Percentiles rank a stretch among this genome's conserved stretches.
These are phyloP conservation scores for Pestalotiopsis sp. DNA, from an alignment of 2,329 filamentous ascomycete species.

Conservation along the genomic window DNA sequence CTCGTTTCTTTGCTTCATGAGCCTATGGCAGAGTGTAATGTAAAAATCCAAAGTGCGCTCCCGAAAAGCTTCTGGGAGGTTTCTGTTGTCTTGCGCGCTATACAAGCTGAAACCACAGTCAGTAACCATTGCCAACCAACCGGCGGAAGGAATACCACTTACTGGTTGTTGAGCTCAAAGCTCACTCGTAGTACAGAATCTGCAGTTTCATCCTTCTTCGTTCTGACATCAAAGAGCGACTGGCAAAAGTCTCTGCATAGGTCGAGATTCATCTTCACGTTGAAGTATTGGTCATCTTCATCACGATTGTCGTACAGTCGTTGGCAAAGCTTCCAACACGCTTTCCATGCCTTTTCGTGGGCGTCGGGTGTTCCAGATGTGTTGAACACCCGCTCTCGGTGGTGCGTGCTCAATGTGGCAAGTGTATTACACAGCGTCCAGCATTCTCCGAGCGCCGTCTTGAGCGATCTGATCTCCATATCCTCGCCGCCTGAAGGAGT, in stretches of 20 bases:
- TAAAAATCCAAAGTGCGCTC: conserved; percentile 94
- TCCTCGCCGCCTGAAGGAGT: conserved; percentile 48
- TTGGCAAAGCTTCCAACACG: conserved; percentile 92
- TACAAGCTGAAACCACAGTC: conserved; percentile 61
- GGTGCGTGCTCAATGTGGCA: conserved; percentile 80
- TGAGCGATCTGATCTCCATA: conserved; percentile 69
- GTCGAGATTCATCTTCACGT: conserved; percentile 77
- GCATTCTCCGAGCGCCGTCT: conserved; percentile 80
- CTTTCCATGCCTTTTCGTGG: conserved; percentile 89
- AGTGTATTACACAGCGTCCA: conserved; percentile 95
- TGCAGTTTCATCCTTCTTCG: conserved; percentile 74
- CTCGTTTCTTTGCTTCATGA: conserved; percentile 92
- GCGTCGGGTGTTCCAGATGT: conserved; percentile 74
- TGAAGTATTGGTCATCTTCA: conserved; percentile 66
- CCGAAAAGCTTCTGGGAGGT: conserved; percentile 81
- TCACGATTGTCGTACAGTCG: conserved; percentile 82
- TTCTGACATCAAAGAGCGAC: conserved; percentile 82
- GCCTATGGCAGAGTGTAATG: conserved; percentile 85
- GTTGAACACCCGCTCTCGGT: conserved; percentile 78
- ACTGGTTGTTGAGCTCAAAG: conserved; percentile 94
- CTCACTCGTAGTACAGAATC: conserved; percentile 91
- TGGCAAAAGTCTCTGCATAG: conserved; percentile 92
- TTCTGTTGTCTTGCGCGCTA: conserved; percentile 81
- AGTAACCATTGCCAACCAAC: background rate
- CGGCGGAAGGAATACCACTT: conserved; percentile 27